Base-by-base conservation (phyloP, 1,284 basidiomycete genomes). In the Sanghuangporus sanghuang region DNA sequence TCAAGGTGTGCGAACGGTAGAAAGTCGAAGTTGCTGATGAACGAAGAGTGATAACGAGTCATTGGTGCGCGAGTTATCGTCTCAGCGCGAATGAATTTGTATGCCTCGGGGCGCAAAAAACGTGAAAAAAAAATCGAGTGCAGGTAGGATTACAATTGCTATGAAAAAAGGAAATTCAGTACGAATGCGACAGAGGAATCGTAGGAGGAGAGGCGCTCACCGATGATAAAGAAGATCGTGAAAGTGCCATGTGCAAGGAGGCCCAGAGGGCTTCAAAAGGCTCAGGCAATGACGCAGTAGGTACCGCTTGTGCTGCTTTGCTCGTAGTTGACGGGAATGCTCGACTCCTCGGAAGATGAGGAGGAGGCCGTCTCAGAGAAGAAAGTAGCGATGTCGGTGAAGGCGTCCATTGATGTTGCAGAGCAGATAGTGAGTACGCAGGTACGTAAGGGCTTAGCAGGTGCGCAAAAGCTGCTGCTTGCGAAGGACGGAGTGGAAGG, bases 281-380 rank as follows among this genome's bases (percentile, higher is more conserved):
- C 9, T 40, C 46, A 61, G 32, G 53, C 60, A 16, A 61, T 61
- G 18, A 61, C 52, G 52, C 60, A 61, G 52, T 44, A 61, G 14
- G 46, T 59, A 16, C 38, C 38, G 39, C 38, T 61, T 21, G 14
- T 46, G 6, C n/a, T 27, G 52, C 12, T 55, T 38, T 18, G 32
- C 38, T 61, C 60, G n/a, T 32, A 44, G 36, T 61, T 50, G 48
- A 42, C 49, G 52, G 60, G 52, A 18, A 56, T 40, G 27, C 60
- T 61, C 60, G 60, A 61, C 52, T 61, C 60, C 35, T 61, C 50
- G 16, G 52, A 46, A 27, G 57, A 49, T 44, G 57, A 44, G 39
- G 56, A 57, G 39, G 56, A 57, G 35, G 39, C 11, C 36, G 54
- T 18, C 18, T 36, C 39, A 6, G 60, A 61, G 39, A 40, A 55